A percentile compares a stretch with the other conserved stretches of the same genome.
phyloP scores from a whole-genome alignment of 495 filamentous ascomycete genomes.

The Amniculicola lignicola region DNA sequence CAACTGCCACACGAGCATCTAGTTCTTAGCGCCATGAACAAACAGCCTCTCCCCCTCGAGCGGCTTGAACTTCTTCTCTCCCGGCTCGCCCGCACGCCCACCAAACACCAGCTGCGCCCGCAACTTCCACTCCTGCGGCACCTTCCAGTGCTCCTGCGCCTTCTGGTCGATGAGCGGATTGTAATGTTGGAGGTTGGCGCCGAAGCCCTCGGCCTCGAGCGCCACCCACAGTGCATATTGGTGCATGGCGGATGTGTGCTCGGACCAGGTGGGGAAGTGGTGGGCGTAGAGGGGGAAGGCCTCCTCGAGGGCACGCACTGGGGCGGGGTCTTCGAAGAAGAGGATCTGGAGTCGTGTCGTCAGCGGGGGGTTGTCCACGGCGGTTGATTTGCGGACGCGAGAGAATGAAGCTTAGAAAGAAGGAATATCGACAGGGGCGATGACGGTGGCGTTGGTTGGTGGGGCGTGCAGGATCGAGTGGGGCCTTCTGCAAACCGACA shows the following conservation, averaged over 20 bases:
- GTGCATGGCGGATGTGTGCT: slow-evolving; percentile 63
- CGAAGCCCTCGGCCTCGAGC: slow-evolving; percentile 66
- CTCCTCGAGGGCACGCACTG: slow-evolving; percentile 51
- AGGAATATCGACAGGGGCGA: not conserved
- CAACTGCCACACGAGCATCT: too few species aligned
- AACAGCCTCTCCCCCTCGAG: slow-evolving; percentile 52
- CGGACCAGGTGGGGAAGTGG: slow-evolving; percentile 60
- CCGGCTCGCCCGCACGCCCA: slow-evolving; percentile 48
- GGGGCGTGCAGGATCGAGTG: slow-evolving; percentile 3
- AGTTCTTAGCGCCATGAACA: slow-evolving; percentile 36
- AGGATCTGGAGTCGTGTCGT: slow-evolving; percentile 54
- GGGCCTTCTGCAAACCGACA: too few species aligned
- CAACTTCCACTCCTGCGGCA: slow-evolving; percentile 59
- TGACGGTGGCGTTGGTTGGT: too few species aligned
- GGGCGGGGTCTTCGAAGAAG: slow-evolving; percentile 60
- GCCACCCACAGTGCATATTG: slow-evolving; percentile 65
- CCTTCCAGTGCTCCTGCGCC: slow-evolving; percentile 55
- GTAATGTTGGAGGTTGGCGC: slow-evolving; percentile 74
- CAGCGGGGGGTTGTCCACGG: not conserved
- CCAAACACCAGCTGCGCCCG: slow-evolving; percentile 49
- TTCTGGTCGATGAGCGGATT: slow-evolving; percentile 61
- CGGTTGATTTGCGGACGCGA: too few species aligned
- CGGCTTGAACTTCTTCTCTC: slow-evolving; percentile 52
- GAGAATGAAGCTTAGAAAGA: not conserved
- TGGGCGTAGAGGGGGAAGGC: slow-evolving; percentile 58